Base-by-base conservation (phyloP, 352 stramenopile genomes). In the Phytophthora palmivora region DNA sequence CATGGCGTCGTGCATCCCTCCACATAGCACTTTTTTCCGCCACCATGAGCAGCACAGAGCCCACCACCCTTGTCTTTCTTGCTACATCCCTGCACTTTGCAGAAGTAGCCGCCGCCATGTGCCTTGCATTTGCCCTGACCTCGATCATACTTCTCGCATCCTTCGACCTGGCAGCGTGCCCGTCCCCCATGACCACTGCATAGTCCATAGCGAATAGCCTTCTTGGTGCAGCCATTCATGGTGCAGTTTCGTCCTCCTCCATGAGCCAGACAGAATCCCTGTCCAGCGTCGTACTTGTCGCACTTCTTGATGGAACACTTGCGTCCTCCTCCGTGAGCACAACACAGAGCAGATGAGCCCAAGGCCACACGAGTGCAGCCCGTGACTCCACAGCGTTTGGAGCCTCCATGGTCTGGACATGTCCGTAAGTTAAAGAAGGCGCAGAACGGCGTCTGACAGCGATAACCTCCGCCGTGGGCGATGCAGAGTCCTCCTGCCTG, bases 21-120 rank as follows among this genome's bases (percentile, higher is more conserved):
- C 8, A 90, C 67, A 33, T 78, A 95, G 55, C 87, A 95, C 47
- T 92, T 91, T 48, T 93, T 94, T 21, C 88, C 88, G 6, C 88
- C 88, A 6, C 88, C 88, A 51, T 95, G 88, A 7, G 76, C 61
- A 19, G 82, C 85, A 58, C 88, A 96, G 19, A 88, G 78, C 14
- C 88, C 88, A 4, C 87, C 86, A 18, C 88, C 88, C 50, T 92
- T 89, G 55, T 96, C 87, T 43, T 92, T 92, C 72, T 96, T 96
- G 18, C 51, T 63, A 56, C 88, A 96, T 5, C 79, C 85, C 4
- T 87, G 70, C 4, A 80, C 52, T 47, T 92, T 92, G 54, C 88
- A 96, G 32, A 82, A 84, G 56, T 95, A 93, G 12, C 86, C 86
- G 4, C 86, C 86, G n/a, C 86, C 86, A 47, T 95, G 86, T 10